Evolutionary conservation across 768 basidiomycete species (phyloP).

Genomic region (Tulasnella sp.): DNA sequence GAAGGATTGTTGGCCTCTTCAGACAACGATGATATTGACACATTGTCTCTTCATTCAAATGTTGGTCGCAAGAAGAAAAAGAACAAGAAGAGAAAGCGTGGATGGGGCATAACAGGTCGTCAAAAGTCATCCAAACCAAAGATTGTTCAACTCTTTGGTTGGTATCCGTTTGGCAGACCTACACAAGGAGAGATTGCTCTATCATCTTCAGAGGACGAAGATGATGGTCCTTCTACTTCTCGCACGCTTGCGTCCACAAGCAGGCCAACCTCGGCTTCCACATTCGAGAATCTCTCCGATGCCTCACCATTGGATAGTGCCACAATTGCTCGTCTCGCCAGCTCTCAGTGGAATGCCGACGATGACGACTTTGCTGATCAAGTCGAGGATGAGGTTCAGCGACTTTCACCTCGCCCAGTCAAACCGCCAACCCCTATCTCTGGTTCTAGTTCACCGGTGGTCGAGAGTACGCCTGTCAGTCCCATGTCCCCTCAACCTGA

Average conservation of each 20-base stretch:
- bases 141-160: conserved; percentile 3
- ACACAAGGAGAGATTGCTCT: neutral
- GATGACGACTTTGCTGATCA: no score
- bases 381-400: no score
- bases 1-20: conserved; percentile 7
- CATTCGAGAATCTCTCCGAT: neutral
- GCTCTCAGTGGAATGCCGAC: neutral
- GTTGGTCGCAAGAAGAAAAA: neutral
- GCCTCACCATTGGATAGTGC: conserved; percentile 2
- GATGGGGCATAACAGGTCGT: conserved; percentile 5
- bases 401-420: no score
- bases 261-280: neutral
- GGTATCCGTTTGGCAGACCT: conserved; percentile 12
- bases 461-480: no score
- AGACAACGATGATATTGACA: conserved; percentile 5
- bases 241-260: no score
- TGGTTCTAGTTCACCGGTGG: no score
- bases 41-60: conserved; percentile 8
- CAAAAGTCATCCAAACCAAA: neutral
- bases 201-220: neutral
- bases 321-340: neutral
- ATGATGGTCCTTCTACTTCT: neutral
- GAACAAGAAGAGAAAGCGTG: conserved; percentile 2
- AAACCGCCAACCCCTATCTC: no score
- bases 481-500: no score